Evolutionary conservation across 768 basidiomycete genomes (phyloP), one percentile per base, ranked within the genome.

Genomic region (Trametes meyenii): DNA sequence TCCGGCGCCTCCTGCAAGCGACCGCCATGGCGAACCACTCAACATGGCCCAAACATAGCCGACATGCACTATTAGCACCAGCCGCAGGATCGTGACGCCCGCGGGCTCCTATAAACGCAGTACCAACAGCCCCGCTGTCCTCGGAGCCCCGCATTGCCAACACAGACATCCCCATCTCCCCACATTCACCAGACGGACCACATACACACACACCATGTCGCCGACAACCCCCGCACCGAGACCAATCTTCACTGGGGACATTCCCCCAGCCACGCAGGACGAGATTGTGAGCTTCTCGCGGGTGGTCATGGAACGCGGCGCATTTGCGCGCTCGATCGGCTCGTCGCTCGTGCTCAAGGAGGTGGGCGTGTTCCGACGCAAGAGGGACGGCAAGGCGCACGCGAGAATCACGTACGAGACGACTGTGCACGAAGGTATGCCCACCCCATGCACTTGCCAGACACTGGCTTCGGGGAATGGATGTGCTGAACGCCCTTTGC

Each of bases 331-430:
- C 35, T 56, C 61, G 42, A 56, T 49, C 6, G 61, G 61, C 24
- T 45, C 49, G 33, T 38, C 55, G 55, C 61, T 62, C 33, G 55
- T 56, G 49, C 49, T 56, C 39, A 64, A 46, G 29, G 66, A 67
- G 52, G 43, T 61, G 13, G 44, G 17, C 16, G 43, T 61, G 52
- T 64, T 53, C 46, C 35, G 29, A 14, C 50, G 66, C n/a, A 45
- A 36, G 17, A 60, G 52, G 52, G 66, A 67, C 56, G 62, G 62
- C 43, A 64, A 61, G 57, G 29, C 16, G 36, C 66, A 67, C 3
- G 60, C 56, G 23, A 55, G 60, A 17, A 24, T 63, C 36, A 55
- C 57, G 38, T 63, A 61, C 51, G 53, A 63, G 57, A 29, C 54
- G 3, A 43, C 45, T 4, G 66, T 67, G 10, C 50, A 50, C 24